phyloP scores from a whole-genome alignment of 2,329 filamentous ascomycete genomes.

The Monilinia polystroma region DNA sequence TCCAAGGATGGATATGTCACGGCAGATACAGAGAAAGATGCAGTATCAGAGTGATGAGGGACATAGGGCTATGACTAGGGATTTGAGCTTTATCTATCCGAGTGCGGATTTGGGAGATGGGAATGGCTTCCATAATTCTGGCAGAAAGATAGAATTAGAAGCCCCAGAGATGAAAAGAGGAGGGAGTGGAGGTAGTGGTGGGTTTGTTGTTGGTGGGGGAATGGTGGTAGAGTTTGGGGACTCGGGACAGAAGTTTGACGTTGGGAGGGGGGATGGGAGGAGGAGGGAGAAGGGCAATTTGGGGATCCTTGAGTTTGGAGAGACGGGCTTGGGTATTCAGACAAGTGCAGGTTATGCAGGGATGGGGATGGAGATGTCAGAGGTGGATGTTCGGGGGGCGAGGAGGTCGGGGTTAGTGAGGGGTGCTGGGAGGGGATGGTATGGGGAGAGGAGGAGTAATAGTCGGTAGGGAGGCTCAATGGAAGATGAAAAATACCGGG shows the following conservation, averaged over 20 bases:
- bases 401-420: not conserved
- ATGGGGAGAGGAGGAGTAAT: slow-evolving; percentile 2
- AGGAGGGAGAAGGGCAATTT: not conserved
- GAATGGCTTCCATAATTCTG: not conserved
- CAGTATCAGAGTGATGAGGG: not conserved
- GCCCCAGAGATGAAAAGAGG: slow-evolving; percentile 25
- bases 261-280: not conserved
- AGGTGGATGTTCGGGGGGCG: not conserved
- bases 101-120: not conserved
- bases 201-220: slow-evolving; percentile 25
- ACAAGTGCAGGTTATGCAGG: not conserved
- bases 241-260: slow-evolving; percentile 11
- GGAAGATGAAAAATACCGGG: too few species aligned
- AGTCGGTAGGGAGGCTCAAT: not conserved
- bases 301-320: slow-evolving; percentile 1
- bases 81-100: slow-evolving; percentile 14
- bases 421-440: slow-evolving; percentile 5
- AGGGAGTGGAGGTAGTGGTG: slow-evolving; percentile 27
- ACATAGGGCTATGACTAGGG: not conserved
- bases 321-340: slow-evolving; percentile 13
- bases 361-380: not conserved
- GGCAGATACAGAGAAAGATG: not conserved
- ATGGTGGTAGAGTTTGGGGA: slow-evolving; percentile 35
- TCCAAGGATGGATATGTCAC: not conserved
- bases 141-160: not conserved